Evolutionary conservation across 2,329 filamentous ascomycete species (phyloP), one percentile per base, ranked within the genome.

Genomic region (Clarireedia paspali): DNA sequence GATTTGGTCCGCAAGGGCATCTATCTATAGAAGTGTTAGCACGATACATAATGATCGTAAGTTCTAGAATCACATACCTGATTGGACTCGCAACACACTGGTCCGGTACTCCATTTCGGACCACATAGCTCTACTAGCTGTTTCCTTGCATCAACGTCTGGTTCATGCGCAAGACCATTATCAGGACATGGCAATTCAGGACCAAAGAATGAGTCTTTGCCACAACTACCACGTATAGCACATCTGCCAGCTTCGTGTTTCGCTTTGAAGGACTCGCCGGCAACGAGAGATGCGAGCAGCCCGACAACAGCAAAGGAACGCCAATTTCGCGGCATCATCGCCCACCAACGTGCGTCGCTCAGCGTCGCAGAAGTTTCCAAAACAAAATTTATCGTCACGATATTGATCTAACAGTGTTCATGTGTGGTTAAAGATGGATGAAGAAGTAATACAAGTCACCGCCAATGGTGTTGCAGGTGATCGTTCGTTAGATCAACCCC

Each of bases 101-200:
- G 83, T 0, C 88, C 87, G 46, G 88, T 78, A 57, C 78, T 82
- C 94, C 94, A 99, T 73, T 94, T 87, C 36, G 83, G 77, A 42
- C 95, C 94, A 69, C 94, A 99, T 20, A 99, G 79, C 20, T 84
- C 82, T 20, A 96, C 84, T 53, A 99, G 77, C 73, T 92, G 85
- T 65, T 87, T 77, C 59, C 91, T 83, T 57, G 89, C 78, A 55
- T 83, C 80, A 6, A 81, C 79, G 23, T 87, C 82, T 1, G 92
- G 92, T 36, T 87, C 80, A 60, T 84, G 77, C 38, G 94, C 94
- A 38, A 85, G 75, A 4, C 79, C 91, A 70, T 99, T 99, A 73
- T 99, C 92, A 14, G 91, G 84, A 69, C 94, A 99, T 4, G 94
- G 94, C 59, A 97, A 77, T 63, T 95, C 83, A 57, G 89, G 87